Conservation (phyloP, 139 green algal genomes). For the Chlamydomonas sp. region DNA sequence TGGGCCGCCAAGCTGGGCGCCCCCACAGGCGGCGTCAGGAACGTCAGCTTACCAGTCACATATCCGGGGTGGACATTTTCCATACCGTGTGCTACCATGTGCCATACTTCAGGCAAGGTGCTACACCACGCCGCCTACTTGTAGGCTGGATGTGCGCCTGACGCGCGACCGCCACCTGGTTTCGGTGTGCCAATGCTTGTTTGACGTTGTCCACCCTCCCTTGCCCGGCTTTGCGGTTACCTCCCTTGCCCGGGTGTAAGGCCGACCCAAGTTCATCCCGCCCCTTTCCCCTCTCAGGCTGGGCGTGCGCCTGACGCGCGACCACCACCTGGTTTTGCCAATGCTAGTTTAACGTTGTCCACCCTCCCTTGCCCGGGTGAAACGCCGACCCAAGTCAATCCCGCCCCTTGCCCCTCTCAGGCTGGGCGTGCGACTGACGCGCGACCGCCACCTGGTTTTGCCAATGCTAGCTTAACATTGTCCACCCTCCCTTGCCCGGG, state of each 20-base stretch:
- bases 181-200: not conserved
- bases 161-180: constrained; percentile 56
- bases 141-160: constrained; percentile 50
- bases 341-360: not conserved
- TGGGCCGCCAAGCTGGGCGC: too few relatives aligned
- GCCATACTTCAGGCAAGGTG: too few relatives aligned
- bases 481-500: not conserved
- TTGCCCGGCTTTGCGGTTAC: constrained; percentile 74
- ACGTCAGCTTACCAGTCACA: too few relatives aligned
- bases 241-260: constrained; percentile 5
- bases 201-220: constrained; percentile 6
- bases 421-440: constrained; percentile 52
- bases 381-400: too few relatives aligned
- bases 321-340: constrained; percentile 47
- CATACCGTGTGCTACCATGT: too few relatives aligned
- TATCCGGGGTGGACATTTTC: too few relatives aligned
- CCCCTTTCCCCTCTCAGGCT: constrained; percentile 34
- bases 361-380: not conserved
- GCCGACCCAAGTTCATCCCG: too few relatives aligned
- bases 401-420: constrained; percentile 3
- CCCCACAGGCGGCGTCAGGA: too few relatives aligned
- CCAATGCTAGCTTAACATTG: not conserved
- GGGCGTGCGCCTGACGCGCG: constrained; percentile 45
- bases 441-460: constrained; percentile 48
- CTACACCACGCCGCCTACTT: not conserved